These are phyloP conservation scores for Arachnomyces sp. DNA, from an alignment of 2,329 filamentous ascomycete species.

Conservation along the genomic window DNA sequence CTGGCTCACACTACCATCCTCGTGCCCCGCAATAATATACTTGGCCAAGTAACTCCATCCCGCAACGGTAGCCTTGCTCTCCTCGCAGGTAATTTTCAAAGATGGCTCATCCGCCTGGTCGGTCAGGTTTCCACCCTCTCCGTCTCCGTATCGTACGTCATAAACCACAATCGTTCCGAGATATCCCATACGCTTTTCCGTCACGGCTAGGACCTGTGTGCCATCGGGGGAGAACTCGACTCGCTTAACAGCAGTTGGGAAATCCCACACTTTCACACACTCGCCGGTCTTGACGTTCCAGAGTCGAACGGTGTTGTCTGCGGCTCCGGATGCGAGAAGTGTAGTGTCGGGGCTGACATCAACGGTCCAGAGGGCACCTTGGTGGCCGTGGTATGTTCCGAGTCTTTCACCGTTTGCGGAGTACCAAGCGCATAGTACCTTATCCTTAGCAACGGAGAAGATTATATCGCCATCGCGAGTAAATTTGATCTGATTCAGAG, in stretches of 20 bases:
- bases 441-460: slow-evolving; percentile 93
- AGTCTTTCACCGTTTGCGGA: slow-evolving; percentile 96
- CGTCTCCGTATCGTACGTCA: slow-evolving; percentile 73
- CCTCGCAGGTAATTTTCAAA: slow-evolving; percentile 83
- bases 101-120: slow-evolving; percentile 76
- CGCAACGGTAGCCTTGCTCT: slow-evolving; percentile 94
- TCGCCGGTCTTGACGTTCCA: slow-evolving; percentile 94
- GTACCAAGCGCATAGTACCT: slow-evolving; percentile 94
- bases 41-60: slow-evolving; percentile 91
- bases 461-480: slow-evolving; percentile 93
- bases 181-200: slow-evolving; percentile 97
- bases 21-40: slow-evolving; percentile 96
- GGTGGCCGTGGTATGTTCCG: slow-evolving; percentile 92
- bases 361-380: slow-evolving; percentile 97
- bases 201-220: slow-evolving; percentile 80
- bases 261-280: slow-evolving; percentile 95
- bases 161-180: slow-evolving; percentile 89
- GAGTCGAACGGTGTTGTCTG: slow-evolving; percentile 95
- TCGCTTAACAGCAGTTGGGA: slow-evolving; percentile 92
- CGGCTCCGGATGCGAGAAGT: slow-evolving; percentile 87
- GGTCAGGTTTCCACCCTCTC: slow-evolving; percentile 45
- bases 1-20: slow-evolving; percentile 84
- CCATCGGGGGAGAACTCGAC: slow-evolving; percentile 97
- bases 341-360: slow-evolving; percentile 89
- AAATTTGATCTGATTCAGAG: slow-evolving; percentile 92